Evolutionary conservation across 1,139 yeast genomes (phyloP), one percentile per base, ranked within the genome.

Genomic region (Protomyces macrosporus): DNA sequence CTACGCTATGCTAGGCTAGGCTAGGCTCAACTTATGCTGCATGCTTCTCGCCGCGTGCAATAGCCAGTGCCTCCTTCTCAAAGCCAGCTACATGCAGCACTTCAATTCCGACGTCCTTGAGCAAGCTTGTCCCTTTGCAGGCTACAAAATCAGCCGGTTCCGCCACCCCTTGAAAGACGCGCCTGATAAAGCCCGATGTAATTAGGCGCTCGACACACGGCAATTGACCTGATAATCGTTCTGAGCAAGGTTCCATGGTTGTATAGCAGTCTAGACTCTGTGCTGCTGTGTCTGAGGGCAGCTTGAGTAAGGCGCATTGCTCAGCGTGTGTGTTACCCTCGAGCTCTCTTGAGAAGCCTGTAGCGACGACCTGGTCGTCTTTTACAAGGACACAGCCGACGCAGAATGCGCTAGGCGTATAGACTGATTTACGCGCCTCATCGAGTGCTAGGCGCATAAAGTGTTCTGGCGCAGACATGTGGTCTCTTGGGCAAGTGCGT

Each of bases 311-410:
- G 0, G 97, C 97, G 77, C 95, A 87, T 72, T 95, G 97, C 72
- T 95, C 99, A 1, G 98, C 98, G 74, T 95, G 99, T 0, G 99
- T 95, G 73, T 95, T 95, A 0, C 98, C 98, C 16, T 88, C 89
- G 3, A 93, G 76, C 73, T 95, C 98, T 66, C 98, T 79, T 0
- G 98, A 89, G 71, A 83, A 88, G 0, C 99, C 99, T 0, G 90
- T 85, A 7, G 87, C 80, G 16, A 95, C 72, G 0, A 93, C 78
- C 62, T 82, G 73, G 7, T 87, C 88, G 60, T 84, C 82, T 65
- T 82, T 77, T 0, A 87, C 96, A 12, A 95, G 75, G 0, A 90
- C 86, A 0, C 97, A 96, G 3, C 99, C 99, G 5, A 95, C 98
- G 67, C 93, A 86, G 72, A 87, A 95, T 23, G 96, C 97, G 0